Conservation (phyloP, 2,329 filamentous ascomycete species). For the Herpotrichia juniperi region DNA sequence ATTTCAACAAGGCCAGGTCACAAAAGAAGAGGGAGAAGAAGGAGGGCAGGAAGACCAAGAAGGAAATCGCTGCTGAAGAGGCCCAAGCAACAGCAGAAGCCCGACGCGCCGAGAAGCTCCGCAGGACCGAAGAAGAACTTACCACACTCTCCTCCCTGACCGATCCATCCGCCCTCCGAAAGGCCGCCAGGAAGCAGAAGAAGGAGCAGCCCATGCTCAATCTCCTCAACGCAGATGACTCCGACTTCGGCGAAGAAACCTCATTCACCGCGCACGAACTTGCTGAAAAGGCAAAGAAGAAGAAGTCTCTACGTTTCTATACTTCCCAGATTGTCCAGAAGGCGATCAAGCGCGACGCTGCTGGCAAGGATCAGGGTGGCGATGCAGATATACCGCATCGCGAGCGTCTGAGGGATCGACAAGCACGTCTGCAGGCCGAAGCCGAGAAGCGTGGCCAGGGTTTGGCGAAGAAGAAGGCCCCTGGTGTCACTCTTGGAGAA, state of each 20-base stretch:
- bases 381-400: slow-evolving; percentile 86
- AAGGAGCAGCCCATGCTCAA: slow-evolving; percentile 32
- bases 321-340: slow-evolving; percentile 97
- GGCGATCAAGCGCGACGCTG: slow-evolving; percentile 79
- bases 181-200: slow-evolving; percentile 51
- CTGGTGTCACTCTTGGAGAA: slow-evolving; percentile 69
- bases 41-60: slow-evolving; percentile 54
- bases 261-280: slow-evolving; percentile 77
- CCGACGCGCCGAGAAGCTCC: slow-evolving; percentile 59
- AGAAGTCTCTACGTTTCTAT: slow-evolving; percentile 95
- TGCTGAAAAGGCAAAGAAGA: slow-evolving; percentile 85
- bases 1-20: slow-evolving; percentile 36
- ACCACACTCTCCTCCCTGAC: slow-evolving; percentile 72
- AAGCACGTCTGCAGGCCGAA: slow-evolving; percentile 85
- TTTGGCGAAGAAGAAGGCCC: slow-evolving; percentile 59
- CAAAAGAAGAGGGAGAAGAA: slow-evolving; percentile 40
- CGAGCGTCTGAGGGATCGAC: slow-evolving; percentile 84
- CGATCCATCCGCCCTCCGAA: slow-evolving; percentile 53
- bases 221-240: slow-evolving; percentile 65
- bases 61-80: slow-evolving; percentile 57
- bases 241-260: slow-evolving; percentile 93
- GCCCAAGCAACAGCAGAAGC: slow-evolving; percentile 62
- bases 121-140: slow-evolving; percentile 71
- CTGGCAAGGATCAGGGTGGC: slow-evolving; percentile 75
- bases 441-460: slow-evolving; percentile 85